Conservation (phyloP, 2,329 filamentous ascomycete genomes). For the Microdochium bolleyi region DNA sequence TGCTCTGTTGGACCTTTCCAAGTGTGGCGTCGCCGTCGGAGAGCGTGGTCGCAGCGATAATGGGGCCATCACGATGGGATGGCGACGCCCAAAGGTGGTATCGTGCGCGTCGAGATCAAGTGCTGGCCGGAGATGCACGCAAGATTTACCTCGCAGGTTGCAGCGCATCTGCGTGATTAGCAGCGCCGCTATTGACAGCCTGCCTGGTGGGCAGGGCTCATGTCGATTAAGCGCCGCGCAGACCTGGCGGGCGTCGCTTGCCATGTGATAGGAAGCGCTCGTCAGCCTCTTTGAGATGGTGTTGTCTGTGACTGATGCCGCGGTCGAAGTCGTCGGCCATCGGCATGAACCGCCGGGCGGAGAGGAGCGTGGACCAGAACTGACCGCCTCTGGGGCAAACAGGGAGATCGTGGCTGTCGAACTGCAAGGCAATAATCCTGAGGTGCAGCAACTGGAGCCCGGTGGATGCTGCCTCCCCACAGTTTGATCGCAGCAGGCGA, state of each 20-base stretch:
- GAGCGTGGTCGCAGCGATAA: background rate
- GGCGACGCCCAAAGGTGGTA: background rate
- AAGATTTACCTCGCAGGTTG: background rate
- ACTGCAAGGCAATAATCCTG: background rate
- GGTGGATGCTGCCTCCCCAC: background rate
- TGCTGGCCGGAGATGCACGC: background rate
- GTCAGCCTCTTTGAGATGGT: background rate
- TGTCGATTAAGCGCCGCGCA: background rate
- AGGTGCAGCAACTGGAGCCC: background rate
- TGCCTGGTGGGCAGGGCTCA: too few species aligned
- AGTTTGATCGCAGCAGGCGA: background rate
- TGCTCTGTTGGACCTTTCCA: background rate
- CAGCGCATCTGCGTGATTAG: background rate
- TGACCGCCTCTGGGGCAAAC: background rate
- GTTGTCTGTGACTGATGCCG: background rate
- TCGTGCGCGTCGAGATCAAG: background rate
- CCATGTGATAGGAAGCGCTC: background rate
- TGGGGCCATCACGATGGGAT: background rate
- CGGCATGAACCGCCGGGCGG: background rate
- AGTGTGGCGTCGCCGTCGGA: background rate
- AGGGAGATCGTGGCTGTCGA: background rate
- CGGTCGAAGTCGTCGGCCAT: background rate
- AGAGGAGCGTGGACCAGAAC: background rate
- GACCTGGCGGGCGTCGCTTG: background rate
- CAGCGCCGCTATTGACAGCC: background rate